These are phyloP conservation scores for Cryptosporidium tyzzeri DNA, from an alignment of 169 alveolate genomes.

Conservation along the genomic window DNA sequence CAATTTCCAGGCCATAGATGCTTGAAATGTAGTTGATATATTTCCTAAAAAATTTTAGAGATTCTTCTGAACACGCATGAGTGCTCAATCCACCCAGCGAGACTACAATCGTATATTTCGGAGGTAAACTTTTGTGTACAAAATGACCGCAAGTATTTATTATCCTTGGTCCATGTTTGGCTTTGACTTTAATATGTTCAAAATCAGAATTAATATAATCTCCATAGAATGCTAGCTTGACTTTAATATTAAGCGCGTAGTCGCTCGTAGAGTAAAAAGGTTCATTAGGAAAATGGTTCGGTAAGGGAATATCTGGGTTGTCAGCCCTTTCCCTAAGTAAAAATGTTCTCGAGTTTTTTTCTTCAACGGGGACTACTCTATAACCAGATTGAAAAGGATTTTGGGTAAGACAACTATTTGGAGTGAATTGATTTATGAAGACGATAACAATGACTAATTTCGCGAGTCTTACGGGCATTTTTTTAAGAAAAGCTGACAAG, in stretches of 20 bases:
- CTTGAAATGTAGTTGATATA: slow-evolving; percentile 14
- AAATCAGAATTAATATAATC: slow-evolving; percentile 38
- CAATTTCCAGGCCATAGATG: slow-evolving; percentile 33
- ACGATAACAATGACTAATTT: neutral
- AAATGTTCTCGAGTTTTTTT: neutral
- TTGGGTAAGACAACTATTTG: neutral
- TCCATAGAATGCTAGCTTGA: slow-evolving; percentile 39
- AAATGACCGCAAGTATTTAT: slow-evolving; percentile 45
- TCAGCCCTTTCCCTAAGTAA: neutral
- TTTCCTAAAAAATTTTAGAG: slow-evolving; percentile 37
- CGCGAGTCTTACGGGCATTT: neutral
- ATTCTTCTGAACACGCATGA: slow-evolving; percentile 13
- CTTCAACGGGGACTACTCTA: slow-evolving; percentile 2
- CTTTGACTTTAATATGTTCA: neutral
- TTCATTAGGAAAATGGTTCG: slow-evolving; percentile 23
- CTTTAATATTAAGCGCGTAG: slow-evolving; percentile 1
- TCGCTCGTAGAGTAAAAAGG: slow-evolving; percentile 10
- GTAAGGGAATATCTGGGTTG: neutral
- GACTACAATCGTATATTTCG: slow-evolving; percentile 47
- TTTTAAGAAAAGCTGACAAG: neutral
- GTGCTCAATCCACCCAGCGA: slow-evolving; percentile 38
- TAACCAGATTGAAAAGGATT: neutral
- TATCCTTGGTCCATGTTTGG: slow-evolving; percentile 33
- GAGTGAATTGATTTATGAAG: neutral
- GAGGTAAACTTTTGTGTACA: slow-evolving; percentile 17